These are phyloP conservation scores for Dothistroma septosporum DNA, from an alignment of 2,329 filamentous ascomycete genomes.

Conservation along the genomic window DNA sequence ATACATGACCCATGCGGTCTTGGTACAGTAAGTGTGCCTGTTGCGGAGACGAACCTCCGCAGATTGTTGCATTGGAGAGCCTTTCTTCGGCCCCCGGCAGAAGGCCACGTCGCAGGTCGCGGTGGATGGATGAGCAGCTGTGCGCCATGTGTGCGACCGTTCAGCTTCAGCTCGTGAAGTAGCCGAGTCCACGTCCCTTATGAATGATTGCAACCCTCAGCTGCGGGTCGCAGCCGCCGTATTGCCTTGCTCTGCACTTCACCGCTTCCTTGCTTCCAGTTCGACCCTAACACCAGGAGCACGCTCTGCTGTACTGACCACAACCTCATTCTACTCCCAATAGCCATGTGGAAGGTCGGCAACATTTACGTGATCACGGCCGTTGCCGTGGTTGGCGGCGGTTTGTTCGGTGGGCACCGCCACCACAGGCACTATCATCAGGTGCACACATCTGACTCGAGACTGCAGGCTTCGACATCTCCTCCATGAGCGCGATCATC, in stretches of 20 bases:
- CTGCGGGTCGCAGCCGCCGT: background rate
- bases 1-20: too few species aligned
- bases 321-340: background rate
- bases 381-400: conserved; percentile 59
- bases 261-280: background rate
- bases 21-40: background rate
- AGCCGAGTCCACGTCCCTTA: too few species aligned
- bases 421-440: background rate
- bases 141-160: background rate
- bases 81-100: conserved; percentile 7
- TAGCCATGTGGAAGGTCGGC: conserved; percentile 34
- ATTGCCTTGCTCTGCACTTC: background rate
- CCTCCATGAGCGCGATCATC: conserved; percentile 60
- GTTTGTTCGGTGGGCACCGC: conserved; percentile 49
- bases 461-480: conserved; percentile 65
- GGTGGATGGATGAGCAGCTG: conserved; percentile 2
- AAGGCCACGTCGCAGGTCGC: conserved; percentile 3
- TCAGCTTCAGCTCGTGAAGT: conserved; percentile 4
- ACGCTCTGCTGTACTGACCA: background rate
- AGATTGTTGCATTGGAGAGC: too few species aligned
- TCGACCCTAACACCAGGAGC: background rate
- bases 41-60: too few species aligned
- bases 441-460: background rate
- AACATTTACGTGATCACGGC: conserved; percentile 56
- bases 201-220: background rate